Percentiles rank a stretch among this genome's conserved stretches.
These are phyloP conservation scores for Mycena sp. DNA, from an alignment of 1,284 basidiomycete species.

Conservation along the genomic window DNA sequence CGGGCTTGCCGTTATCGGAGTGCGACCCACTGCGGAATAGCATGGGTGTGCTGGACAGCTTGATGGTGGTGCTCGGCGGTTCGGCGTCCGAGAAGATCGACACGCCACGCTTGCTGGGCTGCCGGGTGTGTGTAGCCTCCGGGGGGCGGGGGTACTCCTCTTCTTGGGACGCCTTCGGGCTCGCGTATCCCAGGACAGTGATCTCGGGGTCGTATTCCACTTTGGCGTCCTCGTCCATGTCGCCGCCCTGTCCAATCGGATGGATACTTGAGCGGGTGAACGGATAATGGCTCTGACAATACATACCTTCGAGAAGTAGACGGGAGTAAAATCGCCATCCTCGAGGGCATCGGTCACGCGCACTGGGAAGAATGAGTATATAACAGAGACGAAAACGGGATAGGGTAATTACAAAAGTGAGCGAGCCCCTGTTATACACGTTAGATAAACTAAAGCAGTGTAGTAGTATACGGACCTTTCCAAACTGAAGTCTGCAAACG, in stretches of 20 bases:
- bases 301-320: constrained; percentile 45
- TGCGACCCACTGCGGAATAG: not conserved
- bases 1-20: not conserved
- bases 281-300: not conserved
- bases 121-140: not conserved
- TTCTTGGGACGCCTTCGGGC: not conserved
- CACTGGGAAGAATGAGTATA: constrained; percentile 38
- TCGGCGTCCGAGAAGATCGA: constrained; percentile 6
- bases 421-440: constrained; percentile 45
- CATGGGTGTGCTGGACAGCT: constrained; percentile 22
- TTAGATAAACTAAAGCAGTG: not conserved
- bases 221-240: not conserved
- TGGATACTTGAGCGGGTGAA: no score
- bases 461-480: constrained; percentile 37
- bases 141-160: not conserved
- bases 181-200: constrained; percentile 5
- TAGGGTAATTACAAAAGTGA: constrained; percentile 51
- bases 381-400: not conserved
- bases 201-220: constrained; percentile 10
- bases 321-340: constrained; percentile 51
- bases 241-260: constrained; percentile 9
- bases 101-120: constrained; percentile 1
- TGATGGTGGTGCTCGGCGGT: constrained; percentile 16
- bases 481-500: constrained; percentile 60
- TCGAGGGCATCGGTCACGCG: constrained; percentile 50